Evolutionary conservation across 1,284 basidiomycete genomes (phyloP), one percentile per base, ranked within the genome.

Genomic region (Thelephora terrestris): DNA sequence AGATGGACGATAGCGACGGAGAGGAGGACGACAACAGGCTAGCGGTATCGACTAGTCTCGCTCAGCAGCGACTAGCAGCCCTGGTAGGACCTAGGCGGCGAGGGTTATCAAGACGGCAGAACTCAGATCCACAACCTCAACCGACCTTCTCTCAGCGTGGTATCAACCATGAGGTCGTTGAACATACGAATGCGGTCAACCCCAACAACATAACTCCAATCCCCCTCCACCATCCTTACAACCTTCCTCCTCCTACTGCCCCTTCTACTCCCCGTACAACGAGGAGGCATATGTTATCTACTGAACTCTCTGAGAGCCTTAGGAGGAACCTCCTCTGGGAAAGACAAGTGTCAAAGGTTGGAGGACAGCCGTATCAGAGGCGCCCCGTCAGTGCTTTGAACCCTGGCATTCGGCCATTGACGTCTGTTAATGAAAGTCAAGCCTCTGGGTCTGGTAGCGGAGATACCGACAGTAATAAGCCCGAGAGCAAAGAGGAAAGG

Each of bases 221-320:
- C 42, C 75, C 80, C 1, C 64, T 85, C 2, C 71, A 70, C 4
- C 81, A 84, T 58, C 84, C 84, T 4, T 88, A 86, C 64, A 85
- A 84, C 56, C 71, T 89, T 23, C 85, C 85, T 0, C 67, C 71
- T 1, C 74, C 82, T 17, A 74, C 79, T 0, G 69, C 76, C 24
- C 85, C 90, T 0, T 84, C 85, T 56, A 88, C 90, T 1, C 91
- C 91, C 1, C 78, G 85, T 25, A 91, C 91, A 34, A 92, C 88
- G 16, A 75, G 91, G 4, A 73, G 86, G 44, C 76, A 80, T 57
- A 93, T 94, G 88, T 71, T 94, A 45, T 73, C 80, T 50, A 84
- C 82, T 20, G 91, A 95, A 65, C 71, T 95, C 60, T 86, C 86
- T 43, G 91, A 94, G 67, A 86, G 82, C 52, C 66, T 95, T 51